Percentiles rank a stretch among this genome's conserved stretches.
These are phyloP conservation scores for Phytophthora europaea DNA, from an alignment of 352 stramenopile species.

Conservation along the genomic window DNA sequence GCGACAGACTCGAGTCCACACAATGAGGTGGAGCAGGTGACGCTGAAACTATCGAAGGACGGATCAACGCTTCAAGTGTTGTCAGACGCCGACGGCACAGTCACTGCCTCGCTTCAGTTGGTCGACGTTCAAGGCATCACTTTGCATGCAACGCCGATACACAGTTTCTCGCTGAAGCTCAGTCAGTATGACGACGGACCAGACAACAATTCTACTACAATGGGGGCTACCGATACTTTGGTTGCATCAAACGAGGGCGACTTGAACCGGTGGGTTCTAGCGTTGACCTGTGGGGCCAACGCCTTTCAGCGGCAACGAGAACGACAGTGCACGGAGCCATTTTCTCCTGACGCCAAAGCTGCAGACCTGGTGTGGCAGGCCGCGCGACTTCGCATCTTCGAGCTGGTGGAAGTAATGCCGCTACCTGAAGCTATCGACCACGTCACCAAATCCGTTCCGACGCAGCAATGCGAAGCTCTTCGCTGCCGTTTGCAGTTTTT, in stretches of 20 bases:
- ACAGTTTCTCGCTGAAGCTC: conserved; percentile 28
- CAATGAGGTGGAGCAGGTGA: conserved; percentile 2
- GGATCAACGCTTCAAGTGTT: conserved; percentile 23
- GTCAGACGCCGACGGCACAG: not conserved
- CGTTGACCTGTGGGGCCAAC: conserved; percentile 48
- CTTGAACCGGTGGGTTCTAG: conserved; percentile 48
- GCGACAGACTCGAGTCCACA: conserved; percentile 3
- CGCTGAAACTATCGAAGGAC: conserved; percentile 22
- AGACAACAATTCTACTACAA: conserved; percentile 8
- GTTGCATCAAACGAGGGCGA: conserved; percentile 7
- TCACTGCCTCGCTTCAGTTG: not conserved
- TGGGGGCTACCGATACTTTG: conserved; percentile 6
- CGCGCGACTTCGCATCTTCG: conserved; percentile 55
- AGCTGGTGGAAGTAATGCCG: conserved; percentile 29
- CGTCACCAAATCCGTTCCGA: conserved; percentile 18
- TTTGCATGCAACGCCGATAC: not conserved
- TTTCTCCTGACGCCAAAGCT: conserved; percentile 6
- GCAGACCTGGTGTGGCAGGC: conserved; percentile 54
- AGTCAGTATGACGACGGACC: not conserved
- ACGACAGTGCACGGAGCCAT: conserved; percentile 3
- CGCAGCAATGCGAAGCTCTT: conserved; percentile 15
- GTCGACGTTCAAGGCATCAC: conserved; percentile 20
- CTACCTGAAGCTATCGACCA: conserved; percentile 27
- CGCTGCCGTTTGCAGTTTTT: conserved; percentile 20
- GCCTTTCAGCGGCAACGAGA: conserved; percentile 53